Percentiles rank a stretch among this genome's conserved stretches.
These are phyloP conservation scores for Termitomyces sp. DNA, from an alignment of 768 basidiomycete species.

Conservation along the genomic window DNA sequence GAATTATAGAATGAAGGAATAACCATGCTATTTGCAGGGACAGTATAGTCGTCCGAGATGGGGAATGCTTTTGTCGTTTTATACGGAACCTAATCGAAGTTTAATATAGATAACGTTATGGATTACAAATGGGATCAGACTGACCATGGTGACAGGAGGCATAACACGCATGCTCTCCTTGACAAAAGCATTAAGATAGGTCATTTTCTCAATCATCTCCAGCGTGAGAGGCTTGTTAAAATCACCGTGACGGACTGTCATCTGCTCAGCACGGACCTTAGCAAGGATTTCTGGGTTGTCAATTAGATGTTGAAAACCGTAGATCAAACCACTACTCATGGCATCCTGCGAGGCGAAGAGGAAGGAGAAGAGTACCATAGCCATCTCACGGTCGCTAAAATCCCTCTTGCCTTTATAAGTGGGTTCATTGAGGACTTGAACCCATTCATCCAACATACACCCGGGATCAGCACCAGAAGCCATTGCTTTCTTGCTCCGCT, in stretches of 20 bases:
- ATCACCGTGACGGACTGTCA: slow-evolving; percentile 74
- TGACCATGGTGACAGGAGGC: slow-evolving; percentile 95
- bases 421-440: slow-evolving; percentile 60
- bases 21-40: slow-evolving; percentile 87
- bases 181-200: slow-evolving; percentile 86
- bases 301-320: slow-evolving; percentile 92
- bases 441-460: slow-evolving; percentile 95
- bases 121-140: slow-evolving; percentile 8
- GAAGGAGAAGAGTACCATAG: slow-evolving; percentile 95
- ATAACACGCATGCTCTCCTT: slow-evolving; percentile 90
- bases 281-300: slow-evolving; percentile 86
- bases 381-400: slow-evolving; percentile 93
- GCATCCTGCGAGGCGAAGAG: slow-evolving; percentile 96
- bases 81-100: slow-evolving; percentile 78
- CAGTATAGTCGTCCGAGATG: slow-evolving; percentile 86
- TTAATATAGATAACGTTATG: neutral
- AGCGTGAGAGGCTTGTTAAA: slow-evolving; percentile 72
- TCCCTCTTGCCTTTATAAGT: slow-evolving; percentile 74
- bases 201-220: slow-evolving; percentile 89
- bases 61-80: slow-evolving; percentile 85
- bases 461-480: slow-evolving; percentile 72
- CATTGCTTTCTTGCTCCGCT: slow-evolving; percentile 76
- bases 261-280: slow-evolving; percentile 90
- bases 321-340: slow-evolving; percentile 95
- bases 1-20: slow-evolving; percentile 94